Evolutionary conservation across 164 flowering plant species (phyloP).

Genomic region (Malania oleifera): DNA sequence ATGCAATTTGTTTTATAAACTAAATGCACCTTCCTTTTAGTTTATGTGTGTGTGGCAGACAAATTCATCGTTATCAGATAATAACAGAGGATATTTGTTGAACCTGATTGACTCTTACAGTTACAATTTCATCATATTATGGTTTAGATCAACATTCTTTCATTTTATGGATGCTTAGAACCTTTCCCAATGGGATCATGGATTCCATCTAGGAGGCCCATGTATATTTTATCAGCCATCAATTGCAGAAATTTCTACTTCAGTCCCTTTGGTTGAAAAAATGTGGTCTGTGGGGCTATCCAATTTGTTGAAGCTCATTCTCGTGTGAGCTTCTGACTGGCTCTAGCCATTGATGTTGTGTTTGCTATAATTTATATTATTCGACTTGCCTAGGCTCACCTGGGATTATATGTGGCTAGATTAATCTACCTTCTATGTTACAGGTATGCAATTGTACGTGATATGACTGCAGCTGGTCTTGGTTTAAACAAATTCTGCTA

Average conservation of each 20-base stretch:
- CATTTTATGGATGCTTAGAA: too few relatives aligned
- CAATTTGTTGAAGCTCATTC: neutral
- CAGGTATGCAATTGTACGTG: slow-evolving; percentile 91
- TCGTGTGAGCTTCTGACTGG: neutral
- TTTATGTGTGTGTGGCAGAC: too few relatives aligned
- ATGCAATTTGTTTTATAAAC: slow-evolving; percentile 29
- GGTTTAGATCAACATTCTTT: too few relatives aligned
- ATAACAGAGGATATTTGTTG: too few relatives aligned
- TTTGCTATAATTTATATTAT: neutral
- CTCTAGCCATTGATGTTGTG: neutral
- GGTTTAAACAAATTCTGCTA: slow-evolving; percentile 92
- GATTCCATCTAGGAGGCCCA: too few relatives aligned
- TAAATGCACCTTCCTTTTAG: neutral
- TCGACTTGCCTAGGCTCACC: slow-evolving; percentile 1
- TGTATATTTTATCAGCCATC: too few relatives aligned
- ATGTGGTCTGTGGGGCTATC: neutral
- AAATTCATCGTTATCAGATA: too few relatives aligned
- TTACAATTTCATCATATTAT: too few relatives aligned
- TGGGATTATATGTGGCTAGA: neutral
- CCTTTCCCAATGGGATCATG: too few relatives aligned
- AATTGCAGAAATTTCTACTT: too few relatives aligned
- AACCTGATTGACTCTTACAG: too few relatives aligned
- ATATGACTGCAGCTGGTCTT: slow-evolving; percentile 98
- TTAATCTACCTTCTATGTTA: slow-evolving; percentile 10
- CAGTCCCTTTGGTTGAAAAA: too few relatives aligned